These are phyloP conservation scores for Hypoxylon sp. DNA, from an alignment of 2,329 filamentous ascomycete genomes.

Conservation along the genomic window DNA sequence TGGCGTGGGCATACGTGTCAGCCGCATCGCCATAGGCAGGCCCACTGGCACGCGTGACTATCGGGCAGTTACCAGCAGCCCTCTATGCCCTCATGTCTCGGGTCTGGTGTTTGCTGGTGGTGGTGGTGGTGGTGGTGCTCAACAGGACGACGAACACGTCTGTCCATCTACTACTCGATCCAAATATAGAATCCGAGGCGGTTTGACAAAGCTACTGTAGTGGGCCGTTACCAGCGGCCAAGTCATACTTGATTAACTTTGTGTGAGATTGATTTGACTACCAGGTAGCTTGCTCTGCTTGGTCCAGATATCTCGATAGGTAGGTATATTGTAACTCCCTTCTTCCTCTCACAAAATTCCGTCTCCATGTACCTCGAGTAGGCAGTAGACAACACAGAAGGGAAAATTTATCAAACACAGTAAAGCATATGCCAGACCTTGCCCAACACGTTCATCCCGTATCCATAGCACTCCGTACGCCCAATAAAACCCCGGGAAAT, in stretches of 20 bases:
- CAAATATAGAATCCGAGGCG: slow-evolving; percentile 9
- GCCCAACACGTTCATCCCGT: slow-evolving; percentile 34
- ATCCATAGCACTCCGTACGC: slow-evolving; percentile 38
- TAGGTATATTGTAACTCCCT: slow-evolving; percentile 29
- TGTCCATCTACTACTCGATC: slow-evolving; percentile 2
- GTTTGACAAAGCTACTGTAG: background rate
- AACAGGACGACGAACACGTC: slow-evolving; percentile 25
- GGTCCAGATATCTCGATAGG: slow-evolving; percentile 10
- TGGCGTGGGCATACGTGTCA: slow-evolving; percentile 34
- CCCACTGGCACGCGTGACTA: slow-evolving; percentile 7
- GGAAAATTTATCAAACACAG: slow-evolving; percentile 20
- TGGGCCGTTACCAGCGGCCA: slow-evolving; percentile 1
- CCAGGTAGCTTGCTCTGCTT: slow-evolving; percentile 2
- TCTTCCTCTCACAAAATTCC: slow-evolving; percentile 11
- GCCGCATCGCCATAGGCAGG: slow-evolving; percentile 37
- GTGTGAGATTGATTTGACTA: slow-evolving; percentile 28
- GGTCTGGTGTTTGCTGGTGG: slow-evolving; percentile 8
- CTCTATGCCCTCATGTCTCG: slow-evolving; percentile 2
- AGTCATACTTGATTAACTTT: slow-evolving; percentile 16
- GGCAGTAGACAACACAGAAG: slow-evolving; percentile 25
- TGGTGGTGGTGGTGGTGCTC: slow-evolving; percentile 7
- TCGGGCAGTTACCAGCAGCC: slow-evolving; percentile 24
- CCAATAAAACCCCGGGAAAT: slow-evolving; percentile 25
- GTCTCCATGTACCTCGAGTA: slow-evolving; percentile 24
- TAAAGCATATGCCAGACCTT: slow-evolving; percentile 29